phyloP scores from a whole-genome alignment of 139 green algal species.

The Prasinococcaceae sp. region DNA sequence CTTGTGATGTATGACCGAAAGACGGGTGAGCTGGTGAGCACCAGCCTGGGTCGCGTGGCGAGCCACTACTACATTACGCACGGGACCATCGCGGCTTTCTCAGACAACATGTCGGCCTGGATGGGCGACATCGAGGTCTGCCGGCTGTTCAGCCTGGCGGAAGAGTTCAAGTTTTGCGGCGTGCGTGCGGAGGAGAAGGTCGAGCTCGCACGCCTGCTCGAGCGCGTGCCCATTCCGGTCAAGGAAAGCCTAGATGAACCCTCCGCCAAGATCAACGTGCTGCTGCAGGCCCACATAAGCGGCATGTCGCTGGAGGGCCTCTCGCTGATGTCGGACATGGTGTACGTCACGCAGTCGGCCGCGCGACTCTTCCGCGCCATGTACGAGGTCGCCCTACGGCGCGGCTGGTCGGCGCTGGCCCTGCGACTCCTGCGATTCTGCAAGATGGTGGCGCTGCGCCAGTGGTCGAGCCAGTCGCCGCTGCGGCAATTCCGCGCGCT shows the following conservation, averaged over 20 bases:
- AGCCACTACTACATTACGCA: slow-evolving; percentile 93
- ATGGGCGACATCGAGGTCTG: slow-evolving; percentile 97
- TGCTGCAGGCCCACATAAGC: slow-evolving; percentile 89
- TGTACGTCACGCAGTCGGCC: slow-evolving; percentile 86
- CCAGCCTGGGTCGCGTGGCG: slow-evolving; percentile 85
- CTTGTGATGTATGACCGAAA: slow-evolving; percentile 22
- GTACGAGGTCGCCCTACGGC: slow-evolving; percentile 87
- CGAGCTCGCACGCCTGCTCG: slow-evolving; percentile 93
- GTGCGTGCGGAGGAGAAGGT: slow-evolving; percentile 97
- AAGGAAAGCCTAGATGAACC: slow-evolving; percentile 96
- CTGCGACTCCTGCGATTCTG: slow-evolving; percentile 72
- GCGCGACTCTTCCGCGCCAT: slow-evolving; percentile 86
- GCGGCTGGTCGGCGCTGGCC: slow-evolving; percentile 78
- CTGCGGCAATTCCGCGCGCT: slow-evolving; percentile 78
- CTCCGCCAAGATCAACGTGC: slow-evolving; percentile 91
- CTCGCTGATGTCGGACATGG: slow-evolving; percentile 82
- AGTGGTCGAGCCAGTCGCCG: slow-evolving; percentile 82
- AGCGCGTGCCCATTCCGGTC: slow-evolving; percentile 92
- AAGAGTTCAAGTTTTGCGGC: slow-evolving; percentile 78
- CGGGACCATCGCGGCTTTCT: slow-evolving; percentile 84
- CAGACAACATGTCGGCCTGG: slow-evolving; percentile 84
- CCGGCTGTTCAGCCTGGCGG: slow-evolving; percentile 76
- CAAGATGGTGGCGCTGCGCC: slow-evolving; percentile 83
- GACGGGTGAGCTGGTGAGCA: not conserved
- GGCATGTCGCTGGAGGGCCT: slow-evolving; percentile 91